phyloP scores from a whole-genome alignment of 768 basidiomycete species.

The Amanita exitialis region DNA sequence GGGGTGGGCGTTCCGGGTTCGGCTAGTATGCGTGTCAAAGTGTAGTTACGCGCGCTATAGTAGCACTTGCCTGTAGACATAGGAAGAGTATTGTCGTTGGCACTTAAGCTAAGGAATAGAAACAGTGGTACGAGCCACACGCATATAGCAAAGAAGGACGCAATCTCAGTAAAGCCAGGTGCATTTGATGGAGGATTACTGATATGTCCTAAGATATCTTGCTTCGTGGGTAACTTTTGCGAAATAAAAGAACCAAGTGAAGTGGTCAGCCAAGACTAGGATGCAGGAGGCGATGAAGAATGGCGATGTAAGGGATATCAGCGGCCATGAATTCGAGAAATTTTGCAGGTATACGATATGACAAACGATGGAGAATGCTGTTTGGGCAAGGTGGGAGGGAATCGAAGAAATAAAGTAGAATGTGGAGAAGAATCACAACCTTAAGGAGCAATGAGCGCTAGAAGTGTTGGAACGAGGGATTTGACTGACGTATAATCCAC shows the following conservation, averaged over 20 bases:
- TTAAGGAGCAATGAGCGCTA: slow-evolving; percentile 19
- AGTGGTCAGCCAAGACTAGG: slow-evolving; percentile 85
- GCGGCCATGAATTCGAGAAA: slow-evolving; percentile 83
- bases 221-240: slow-evolving; percentile 59
- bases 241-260: slow-evolving; percentile 96
- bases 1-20: slow-evolving; percentile 32
- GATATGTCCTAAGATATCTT: slow-evolving; percentile 40
- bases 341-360: slow-evolving; percentile 90
- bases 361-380: slow-evolving; percentile 70
- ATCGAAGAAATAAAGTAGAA: slow-evolving; percentile 71
- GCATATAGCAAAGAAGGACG: slow-evolving; percentile 76
- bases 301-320: slow-evolving; percentile 81
- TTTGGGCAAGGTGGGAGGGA: slow-evolving; percentile 67
- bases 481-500: slow-evolving; percentile 66
- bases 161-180: slow-evolving; percentile 61
- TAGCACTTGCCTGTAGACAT: slow-evolving; percentile 38
- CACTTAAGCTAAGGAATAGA: slow-evolving; percentile 90
- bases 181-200: slow-evolving; percentile 23
- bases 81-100: slow-evolving; percentile 94
- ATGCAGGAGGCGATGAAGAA: slow-evolving; percentile 81
- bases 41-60: slow-evolving; percentile 1
- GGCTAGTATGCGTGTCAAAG: slow-evolving; percentile 13
- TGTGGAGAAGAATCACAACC: slow-evolving; percentile 73
- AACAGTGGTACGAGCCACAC: slow-evolving; percentile 91
- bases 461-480: background rate